phyloP scores from a whole-genome alignment of 495 filamentous ascomycete genomes.

The Penicillium riverlandense region DNA sequence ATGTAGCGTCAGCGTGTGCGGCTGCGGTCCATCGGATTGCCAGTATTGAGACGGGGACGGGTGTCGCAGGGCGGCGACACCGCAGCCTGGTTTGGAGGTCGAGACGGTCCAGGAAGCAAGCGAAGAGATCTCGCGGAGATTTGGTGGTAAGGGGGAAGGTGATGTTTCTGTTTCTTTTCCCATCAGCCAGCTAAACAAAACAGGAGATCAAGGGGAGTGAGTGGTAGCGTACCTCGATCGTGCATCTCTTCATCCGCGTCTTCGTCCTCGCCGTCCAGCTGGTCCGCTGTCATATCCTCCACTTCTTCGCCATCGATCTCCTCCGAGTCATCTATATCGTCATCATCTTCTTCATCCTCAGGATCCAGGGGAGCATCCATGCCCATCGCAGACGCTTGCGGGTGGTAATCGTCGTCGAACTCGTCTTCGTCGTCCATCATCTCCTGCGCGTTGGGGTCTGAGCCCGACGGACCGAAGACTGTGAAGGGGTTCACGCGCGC shows the following conservation, averaged over 20 bases:
- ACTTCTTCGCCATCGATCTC: conserved; percentile 29
- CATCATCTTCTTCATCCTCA: conserved; percentile 10
- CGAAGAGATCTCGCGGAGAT: conserved; percentile 85
- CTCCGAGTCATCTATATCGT: conserved; percentile 16
- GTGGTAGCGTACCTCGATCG: conserved; percentile 23
- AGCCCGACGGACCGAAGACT: conserved; percentile 28
- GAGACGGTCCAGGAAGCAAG: conserved; percentile 90
- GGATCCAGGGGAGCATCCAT: conserved; percentile 8
- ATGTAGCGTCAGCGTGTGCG: conserved; percentile 87
- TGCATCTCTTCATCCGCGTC: conserved; percentile 36
- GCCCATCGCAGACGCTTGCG: background rate
- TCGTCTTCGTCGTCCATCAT: conserved; percentile 12
- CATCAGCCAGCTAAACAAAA: background rate
- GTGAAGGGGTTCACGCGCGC: conserved; percentile 15
- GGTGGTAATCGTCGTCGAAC: conserved; percentile 6
- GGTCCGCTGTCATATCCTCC: conserved; percentile 34
- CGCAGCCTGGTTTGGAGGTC: conserved; percentile 85
- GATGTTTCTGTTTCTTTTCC: conserved; percentile 20
- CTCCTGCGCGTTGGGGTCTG: conserved; percentile 9
- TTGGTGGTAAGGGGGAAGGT: conserved; percentile 31
- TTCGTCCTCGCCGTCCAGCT: conserved; percentile 22
- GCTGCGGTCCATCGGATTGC: conserved; percentile 96
- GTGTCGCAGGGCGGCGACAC: conserved; percentile 74
- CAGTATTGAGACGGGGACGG: conserved; percentile 78
- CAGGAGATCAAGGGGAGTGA: background rate